Percentiles rank a stretch among this genome's conserved stretches.
These are phyloP conservation scores for Pseudognaphalium luteoalbum DNA, from an alignment of 129 eudicot genomes.

Conservation along the genomic window DNA sequence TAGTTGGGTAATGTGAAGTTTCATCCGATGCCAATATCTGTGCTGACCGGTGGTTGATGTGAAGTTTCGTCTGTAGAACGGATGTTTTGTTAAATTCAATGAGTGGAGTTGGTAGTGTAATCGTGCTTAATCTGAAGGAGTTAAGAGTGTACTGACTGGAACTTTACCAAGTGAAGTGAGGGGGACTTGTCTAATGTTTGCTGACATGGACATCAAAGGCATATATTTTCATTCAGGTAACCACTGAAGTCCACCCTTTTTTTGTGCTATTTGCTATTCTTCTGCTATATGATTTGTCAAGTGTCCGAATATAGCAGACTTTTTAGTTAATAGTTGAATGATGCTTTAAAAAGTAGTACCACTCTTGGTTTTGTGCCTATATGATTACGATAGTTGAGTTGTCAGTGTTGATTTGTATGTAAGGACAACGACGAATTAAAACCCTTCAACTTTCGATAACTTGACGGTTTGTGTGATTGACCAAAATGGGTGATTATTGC, in stretches of 20 bases:
- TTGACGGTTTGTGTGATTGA: neutral
- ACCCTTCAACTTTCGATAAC: too few species aligned
- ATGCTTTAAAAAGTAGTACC: neutral
- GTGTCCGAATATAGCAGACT: neutral
- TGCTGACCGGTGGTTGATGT: neutral
- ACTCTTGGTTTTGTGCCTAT: neutral
- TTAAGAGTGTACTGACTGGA: neutral
- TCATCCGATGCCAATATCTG: neutral
- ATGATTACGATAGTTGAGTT: neutral
- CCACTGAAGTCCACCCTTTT: neutral
- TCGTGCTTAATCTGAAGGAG: neutral
- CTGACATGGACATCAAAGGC: conserved; percentile 6
- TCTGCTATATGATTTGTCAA: neutral
- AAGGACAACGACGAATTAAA: neutral
- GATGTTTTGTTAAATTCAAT: too few species aligned
- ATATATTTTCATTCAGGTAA: conserved; percentile 20
- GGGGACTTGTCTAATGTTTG: neutral
- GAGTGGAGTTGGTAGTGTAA: conserved; percentile 13
- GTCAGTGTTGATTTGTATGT: neutral
- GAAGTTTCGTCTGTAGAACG: neutral
- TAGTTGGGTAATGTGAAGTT: too few species aligned
- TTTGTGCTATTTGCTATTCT: neutral
- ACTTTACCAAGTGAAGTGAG: neutral
- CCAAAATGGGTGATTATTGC: neutral
- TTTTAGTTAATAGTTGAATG: neutral